Evolutionary conservation across 2,329 filamentous ascomycete genomes (phyloP).

Genomic region (Laburnicola sp.): DNA sequence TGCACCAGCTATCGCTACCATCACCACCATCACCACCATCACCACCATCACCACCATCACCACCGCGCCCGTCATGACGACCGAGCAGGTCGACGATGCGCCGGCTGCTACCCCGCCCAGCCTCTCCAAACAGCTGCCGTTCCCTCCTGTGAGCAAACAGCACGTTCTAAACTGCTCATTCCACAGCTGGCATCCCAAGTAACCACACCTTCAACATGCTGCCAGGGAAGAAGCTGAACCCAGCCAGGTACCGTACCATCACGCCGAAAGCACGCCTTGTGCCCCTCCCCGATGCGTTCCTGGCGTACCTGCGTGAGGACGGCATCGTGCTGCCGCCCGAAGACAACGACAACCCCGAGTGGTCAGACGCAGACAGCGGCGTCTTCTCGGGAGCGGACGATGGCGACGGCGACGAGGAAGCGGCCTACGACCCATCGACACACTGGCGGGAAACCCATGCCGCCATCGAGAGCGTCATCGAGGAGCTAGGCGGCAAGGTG

Average conservation of each 20-base stretch:
- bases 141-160: slow-evolving; percentile 79
- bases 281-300: slow-evolving; percentile 71
- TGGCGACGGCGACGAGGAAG: slow-evolving; percentile 59
- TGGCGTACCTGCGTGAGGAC: slow-evolving; percentile 87
- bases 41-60: not conserved
- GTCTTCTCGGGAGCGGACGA: slow-evolving; percentile 52
- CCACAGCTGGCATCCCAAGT: slow-evolving; percentile 85
- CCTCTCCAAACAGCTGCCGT: slow-evolving; percentile 58
- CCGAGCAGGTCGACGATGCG: slow-evolving; percentile 3
- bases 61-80: slow-evolving; percentile 26
- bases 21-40: not conserved
- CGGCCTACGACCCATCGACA: slow-evolving; percentile 63
- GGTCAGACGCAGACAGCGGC: slow-evolving; percentile 57
- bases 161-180: slow-evolving; percentile 96
- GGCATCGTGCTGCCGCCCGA: slow-evolving; percentile 86
- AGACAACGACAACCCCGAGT: slow-evolving; percentile 51
- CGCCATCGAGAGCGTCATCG: slow-evolving; percentile 74
- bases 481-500: slow-evolving; percentile 80
- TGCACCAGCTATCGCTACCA: not conserved
- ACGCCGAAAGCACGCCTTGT: slow-evolving; percentile 87
- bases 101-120: slow-evolving; percentile 16
- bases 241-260: slow-evolving; percentile 69
- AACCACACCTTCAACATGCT: slow-evolving; percentile 13
- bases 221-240: slow-evolving; percentile 8
- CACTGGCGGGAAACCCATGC: slow-evolving; percentile 73